Evolutionary conservation across 1,139 yeast genomes (phyloP), one percentile per base, ranked within the genome.

Genomic region (Kodamaea arcana): DNA sequence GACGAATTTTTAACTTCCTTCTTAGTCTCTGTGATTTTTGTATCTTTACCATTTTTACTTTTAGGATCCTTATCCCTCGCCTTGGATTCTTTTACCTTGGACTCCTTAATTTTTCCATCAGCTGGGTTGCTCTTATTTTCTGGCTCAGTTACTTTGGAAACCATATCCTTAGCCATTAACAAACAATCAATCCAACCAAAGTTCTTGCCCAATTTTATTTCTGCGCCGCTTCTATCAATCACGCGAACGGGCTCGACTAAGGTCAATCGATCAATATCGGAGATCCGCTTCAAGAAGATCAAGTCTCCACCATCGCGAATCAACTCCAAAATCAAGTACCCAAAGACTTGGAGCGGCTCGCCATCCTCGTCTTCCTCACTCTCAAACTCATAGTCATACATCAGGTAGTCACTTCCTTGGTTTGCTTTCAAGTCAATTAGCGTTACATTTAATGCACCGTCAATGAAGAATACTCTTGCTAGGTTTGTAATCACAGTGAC

Each of bases 311-410:
- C 66, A 39, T 71, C 69, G 43, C 72, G 72, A 36, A 77, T 67
- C 46, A 80, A 62, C 47, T 83, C 90, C 24, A 83, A 54, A 12
- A 83, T 80, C 34, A 83, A 62, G 47, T 76, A 82, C 1, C 90
- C 90, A 36, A 62, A 72, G 5, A 53, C 58, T 3, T 63, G 68
- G 6, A 43, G 40, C 5, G 32, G 36, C 25, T 60, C 61, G n/a
- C 56, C 60, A 11, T 57, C 60, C 30, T 75, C 82, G 12, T 60
- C 69, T 13, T 25, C 28, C 2, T 55, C 51, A 16, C 54, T 50
- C 42, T 69, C 75, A 54, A 83, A 82, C 50, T 83, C 92, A 54
- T 80, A 83, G 55, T 83, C 90, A 52, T 82, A 83, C 80, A 83
- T 78, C 55, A 84, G 83, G 40, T 82, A 78, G 45, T 78, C 79